Conservation (phyloP, 1,284 basidiomycete species). For the Moesziomyces globuligerus region DNA sequence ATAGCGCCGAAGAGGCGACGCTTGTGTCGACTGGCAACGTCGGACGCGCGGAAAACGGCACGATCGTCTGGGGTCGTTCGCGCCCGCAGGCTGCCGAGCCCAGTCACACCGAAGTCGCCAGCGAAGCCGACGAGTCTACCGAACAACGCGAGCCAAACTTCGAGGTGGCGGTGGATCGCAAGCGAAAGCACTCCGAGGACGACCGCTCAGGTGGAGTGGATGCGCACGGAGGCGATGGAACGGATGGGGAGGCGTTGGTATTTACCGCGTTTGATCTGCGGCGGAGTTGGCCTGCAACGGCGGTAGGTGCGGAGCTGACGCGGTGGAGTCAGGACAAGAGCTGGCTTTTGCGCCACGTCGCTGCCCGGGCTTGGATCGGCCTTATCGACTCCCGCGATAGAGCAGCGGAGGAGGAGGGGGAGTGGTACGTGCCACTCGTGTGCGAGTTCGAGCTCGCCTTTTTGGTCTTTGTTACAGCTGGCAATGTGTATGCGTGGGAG, state of each 20-base stretch:
- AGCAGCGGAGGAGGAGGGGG: constrained; percentile 6
- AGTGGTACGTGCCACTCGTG: constrained; percentile 9
- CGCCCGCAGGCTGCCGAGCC: constrained; percentile 1
- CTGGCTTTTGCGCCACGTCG: constrained; percentile 54
- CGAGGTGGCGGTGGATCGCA: neutral
- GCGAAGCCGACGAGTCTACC: neutral
- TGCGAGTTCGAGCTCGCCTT: constrained; percentile 55
- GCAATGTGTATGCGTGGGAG: constrained; percentile 43
- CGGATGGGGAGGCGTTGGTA: too few species aligned
- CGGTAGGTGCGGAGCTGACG: constrained; percentile 51
- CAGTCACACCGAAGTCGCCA: constrained; percentile 4
- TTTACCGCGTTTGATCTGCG: constrained; percentile 55
- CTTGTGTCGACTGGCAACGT: constrained; percentile 1
- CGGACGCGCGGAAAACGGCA: constrained; percentile 15
- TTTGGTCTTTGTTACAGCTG: constrained; percentile 32
- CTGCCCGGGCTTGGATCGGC: constrained; percentile 21
- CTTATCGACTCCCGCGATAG: neutral
- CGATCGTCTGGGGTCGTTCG: constrained; percentile 38
- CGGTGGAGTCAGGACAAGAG: constrained; percentile 64
- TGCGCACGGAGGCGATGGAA: constrained; percentile 12
- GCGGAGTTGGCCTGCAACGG: constrained; percentile 58
- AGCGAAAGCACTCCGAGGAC: constrained; percentile 6
- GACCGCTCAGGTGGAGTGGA: neutral
- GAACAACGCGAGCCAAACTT: neutral
- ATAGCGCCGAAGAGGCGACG: neutral